Base-by-base conservation (phyloP, 2,329 filamentous ascomycete genomes). In the Ustulina deusta region DNA sequence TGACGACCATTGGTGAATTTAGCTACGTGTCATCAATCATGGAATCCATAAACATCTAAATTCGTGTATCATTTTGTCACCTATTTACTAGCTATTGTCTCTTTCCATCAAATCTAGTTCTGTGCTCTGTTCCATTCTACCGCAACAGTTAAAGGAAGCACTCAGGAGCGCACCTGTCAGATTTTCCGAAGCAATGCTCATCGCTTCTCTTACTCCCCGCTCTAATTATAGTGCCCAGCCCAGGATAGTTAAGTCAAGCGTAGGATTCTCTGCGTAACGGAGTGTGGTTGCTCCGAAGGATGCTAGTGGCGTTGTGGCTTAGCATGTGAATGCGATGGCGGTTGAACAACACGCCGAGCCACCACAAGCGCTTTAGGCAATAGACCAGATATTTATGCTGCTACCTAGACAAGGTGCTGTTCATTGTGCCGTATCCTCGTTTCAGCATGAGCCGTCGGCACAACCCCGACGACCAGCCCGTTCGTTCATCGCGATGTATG, bases 1-100 rank as follows among this genome's bases (percentile, higher is more conserved):
- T 22, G 55, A 54, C 49, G 54, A 60, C 32, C 55, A 67, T 56
- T 55, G 46, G 55, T 63, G 38, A 55, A 20, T n/a, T n/a, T 15
- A 22, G 40, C 13, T 5, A 20, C 13, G 10, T 60, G 9, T 46
- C 13, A 36, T 17, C 15, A 32, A 17, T 36, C 13, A 34, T 11
- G 6, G 25, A 10, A 46, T 48, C 11, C 22, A 25, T 9, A 48
- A 9, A 17, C 9, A 22, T 25, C 20, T 51, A 49, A 32, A 32
- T 49, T 29, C 25, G 15, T 29, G 13, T 13, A 2, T n/a, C 25
- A 17, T 22, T 52, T 42, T 27, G 36, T 44, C 22, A 29, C 32
- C 27, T 46, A 46, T 22, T 46, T 46, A 20, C 27, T 34, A 36
- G 29, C 3, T 13, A 36, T 22, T 22, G 3, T 34, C 10, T 22